These are phyloP conservation scores for Colletotrichum orchidophilum DNA, from an alignment of 2,329 filamentous ascomycete genomes.

Conservation along the genomic window DNA sequence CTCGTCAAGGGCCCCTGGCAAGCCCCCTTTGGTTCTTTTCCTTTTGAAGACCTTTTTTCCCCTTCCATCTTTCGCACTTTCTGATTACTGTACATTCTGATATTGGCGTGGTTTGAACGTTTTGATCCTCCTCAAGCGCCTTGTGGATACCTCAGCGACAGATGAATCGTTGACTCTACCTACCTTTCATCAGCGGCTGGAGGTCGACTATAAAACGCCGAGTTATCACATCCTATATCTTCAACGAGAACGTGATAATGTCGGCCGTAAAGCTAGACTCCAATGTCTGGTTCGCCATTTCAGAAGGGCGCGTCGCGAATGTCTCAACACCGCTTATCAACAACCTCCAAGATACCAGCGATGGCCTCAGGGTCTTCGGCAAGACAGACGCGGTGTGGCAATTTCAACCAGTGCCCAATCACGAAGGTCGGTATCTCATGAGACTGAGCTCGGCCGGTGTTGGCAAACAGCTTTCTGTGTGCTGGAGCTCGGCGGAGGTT, in stretches of 20 bases:
- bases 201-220: neutral
- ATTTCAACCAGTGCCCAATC: conserved; percentile 40
- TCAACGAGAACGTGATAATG: conserved; percentile 1
- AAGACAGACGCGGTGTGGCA: conserved; percentile 38
- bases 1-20: neutral
- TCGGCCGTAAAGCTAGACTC: conserved; percentile 42
- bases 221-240: neutral
- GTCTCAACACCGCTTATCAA: conserved; percentile 36
- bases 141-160: neutral
- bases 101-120: neutral
- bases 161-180: too few relatives aligned
- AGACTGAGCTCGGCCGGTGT: conserved; percentile 41
- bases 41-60: neutral
- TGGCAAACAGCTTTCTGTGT: conserved; percentile 43
- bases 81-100: neutral
- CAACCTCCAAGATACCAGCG: conserved; percentile 33
- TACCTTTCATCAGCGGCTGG: neutral
- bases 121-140: neutral
- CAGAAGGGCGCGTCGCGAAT: conserved; percentile 45
- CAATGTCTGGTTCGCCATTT: conserved; percentile 48
- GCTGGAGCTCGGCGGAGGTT: conserved; percentile 38
- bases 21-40: neutral
- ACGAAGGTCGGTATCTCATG: conserved; percentile 43
- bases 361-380: conserved; percentile 37
- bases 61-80: neutral